These are phyloP conservation scores for Neophaeococcomyces aloes DNA, from an alignment of 2,329 filamentous ascomycete species.

Conservation along the genomic window DNA sequence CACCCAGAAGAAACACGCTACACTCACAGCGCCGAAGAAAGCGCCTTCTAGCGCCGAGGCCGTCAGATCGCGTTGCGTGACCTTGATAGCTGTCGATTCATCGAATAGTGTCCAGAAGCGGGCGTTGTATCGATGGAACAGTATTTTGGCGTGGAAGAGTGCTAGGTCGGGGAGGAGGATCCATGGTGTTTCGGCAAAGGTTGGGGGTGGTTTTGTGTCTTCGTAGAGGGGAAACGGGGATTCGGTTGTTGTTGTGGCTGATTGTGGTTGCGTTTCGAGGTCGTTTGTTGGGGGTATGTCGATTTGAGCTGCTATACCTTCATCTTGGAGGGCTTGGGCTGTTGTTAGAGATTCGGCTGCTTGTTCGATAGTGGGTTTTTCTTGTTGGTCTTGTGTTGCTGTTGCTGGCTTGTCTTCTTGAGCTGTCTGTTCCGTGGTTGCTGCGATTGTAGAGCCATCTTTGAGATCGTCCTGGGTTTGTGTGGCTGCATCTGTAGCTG, in stretches of 20 bases:
- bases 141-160: constrained; percentile 22
- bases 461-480: neutral
- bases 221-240: neutral
- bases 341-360: neutral
- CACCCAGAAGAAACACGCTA: constrained; percentile 1
- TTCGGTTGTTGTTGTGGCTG: no score
- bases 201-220: constrained; percentile 6
- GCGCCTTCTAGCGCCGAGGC: constrained; percentile 58
- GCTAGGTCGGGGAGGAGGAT: constrained; percentile 17
- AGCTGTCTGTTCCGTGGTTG: neutral
- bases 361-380: neutral
- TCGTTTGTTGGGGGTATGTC: neutral
- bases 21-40: constrained; percentile 48
- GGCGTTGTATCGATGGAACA: constrained; percentile 38
- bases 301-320: neutral
- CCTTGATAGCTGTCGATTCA: constrained; percentile 46
- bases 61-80: constrained; percentile 61
- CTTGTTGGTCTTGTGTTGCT: neutral
- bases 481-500: no score
- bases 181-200: neutral
- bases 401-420: neutral
- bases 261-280: no score
- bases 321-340: neutral
- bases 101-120: constrained; percentile 52
- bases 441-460: neutral